Conservation (phyloP, 1,284 basidiomycete genomes). For the Earliella scabrosa region DNA sequence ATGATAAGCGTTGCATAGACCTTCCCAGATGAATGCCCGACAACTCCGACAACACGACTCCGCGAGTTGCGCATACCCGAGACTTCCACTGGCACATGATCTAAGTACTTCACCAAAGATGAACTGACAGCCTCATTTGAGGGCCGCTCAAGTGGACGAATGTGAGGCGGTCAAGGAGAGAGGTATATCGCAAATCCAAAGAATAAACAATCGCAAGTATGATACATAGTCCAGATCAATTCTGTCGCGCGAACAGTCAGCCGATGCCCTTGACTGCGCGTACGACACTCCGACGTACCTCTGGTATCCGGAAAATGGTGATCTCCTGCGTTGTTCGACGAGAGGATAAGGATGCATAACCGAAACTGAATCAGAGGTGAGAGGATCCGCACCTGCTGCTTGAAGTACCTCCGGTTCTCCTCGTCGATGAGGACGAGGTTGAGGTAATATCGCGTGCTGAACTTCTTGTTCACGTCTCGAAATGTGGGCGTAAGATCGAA, state of each 20-base stretch:
- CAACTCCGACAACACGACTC: no score
- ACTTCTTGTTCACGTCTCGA: constrained; percentile 99
- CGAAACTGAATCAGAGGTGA: neutral
- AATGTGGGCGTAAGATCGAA: constrained; percentile 99
- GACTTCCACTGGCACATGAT: no score
- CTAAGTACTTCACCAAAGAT: no score
- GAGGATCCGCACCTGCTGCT: constrained; percentile 64
- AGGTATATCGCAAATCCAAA: constrained; percentile 20
- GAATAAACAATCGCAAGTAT: constrained; percentile 35
- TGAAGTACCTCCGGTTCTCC: constrained; percentile 95
- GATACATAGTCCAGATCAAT: constrained; percentile 32
- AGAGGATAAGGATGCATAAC: neutral
- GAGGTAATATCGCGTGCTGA: constrained; percentile 95
- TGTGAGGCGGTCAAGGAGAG: no score
- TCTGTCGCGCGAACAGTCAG: constrained; percentile 17
- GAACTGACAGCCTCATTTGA: no score
- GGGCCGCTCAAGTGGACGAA: no score
- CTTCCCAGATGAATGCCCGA: no score
- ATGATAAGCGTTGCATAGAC: no score
- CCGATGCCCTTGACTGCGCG: no score
- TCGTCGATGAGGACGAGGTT: constrained; percentile 98
- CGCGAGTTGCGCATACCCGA: no score
- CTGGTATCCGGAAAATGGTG: constrained; percentile 77
- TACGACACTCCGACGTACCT: no score
- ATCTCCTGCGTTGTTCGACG: constrained; percentile 53